Evolutionary conservation across 2,329 filamentous ascomycete species (phyloP), one percentile per base, ranked within the genome.

Genomic region (Magnaporthiopsis poae): DNA sequence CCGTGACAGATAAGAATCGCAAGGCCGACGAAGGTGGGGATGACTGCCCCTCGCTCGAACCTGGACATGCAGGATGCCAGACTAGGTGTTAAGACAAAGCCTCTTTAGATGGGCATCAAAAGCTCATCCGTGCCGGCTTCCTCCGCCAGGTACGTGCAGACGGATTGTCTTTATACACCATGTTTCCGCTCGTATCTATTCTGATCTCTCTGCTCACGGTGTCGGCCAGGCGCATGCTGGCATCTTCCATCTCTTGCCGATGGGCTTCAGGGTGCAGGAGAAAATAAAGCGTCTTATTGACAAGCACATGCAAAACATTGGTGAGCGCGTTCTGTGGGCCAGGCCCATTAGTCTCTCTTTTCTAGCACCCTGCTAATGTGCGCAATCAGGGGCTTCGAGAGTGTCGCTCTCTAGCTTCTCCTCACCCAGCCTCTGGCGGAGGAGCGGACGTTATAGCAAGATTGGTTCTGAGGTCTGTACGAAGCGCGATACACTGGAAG

Each of bases 281-380:
- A 99, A 98, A 76, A 80, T 98, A 36, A 92, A 97, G 74, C 79
- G 79, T 13, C 79, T 98, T 13, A 89, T 99, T 71, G 93, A 97
- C 74, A 91, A 90, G 74, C 88, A 97, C 74, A 99, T 99, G 95
- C 81, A 81, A 65, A 84, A 83, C 46, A 78, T 95, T 71, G 89
- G 90, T 90, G 76, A 68, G 73, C 27, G 35, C 3, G n/a, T 60
- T 59, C 27, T 59, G 39, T 15, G 31, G 21, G 4, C 46, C 5
- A 35, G 21, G 13, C 52, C 18, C n/a, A n/a, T 21, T 5, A 21
- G 21, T 9, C 36, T 39, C 12, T 5, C 5, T 31, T 21, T 59
- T 9, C 13, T 18, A 21, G 15, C 33, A 59, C 8, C 2, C 33
- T 5, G 18, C 27, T 18, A 8, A 60, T 25, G 8, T 72, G 64